Conservation (phyloP, 352 stramenopile genomes). For the Globisporangium takayamanum region DNA sequence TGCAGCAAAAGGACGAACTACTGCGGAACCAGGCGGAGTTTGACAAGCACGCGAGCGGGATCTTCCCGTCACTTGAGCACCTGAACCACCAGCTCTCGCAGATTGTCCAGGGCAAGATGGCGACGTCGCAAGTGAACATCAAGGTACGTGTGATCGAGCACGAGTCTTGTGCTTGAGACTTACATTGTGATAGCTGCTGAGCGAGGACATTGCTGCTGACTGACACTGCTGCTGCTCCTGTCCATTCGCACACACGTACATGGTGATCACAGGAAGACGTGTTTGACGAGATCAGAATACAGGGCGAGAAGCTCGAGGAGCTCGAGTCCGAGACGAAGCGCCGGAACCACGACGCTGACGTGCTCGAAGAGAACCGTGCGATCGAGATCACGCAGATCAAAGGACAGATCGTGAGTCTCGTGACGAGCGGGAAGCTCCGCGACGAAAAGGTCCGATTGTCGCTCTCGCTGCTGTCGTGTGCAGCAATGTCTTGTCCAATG, state of each 20-base stretch:
- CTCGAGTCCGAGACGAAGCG: slow-evolving; percentile 63
- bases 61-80: slow-evolving; percentile 76
- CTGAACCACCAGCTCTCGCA: slow-evolving; percentile 74
- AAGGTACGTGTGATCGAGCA: slow-evolving; percentile 18
- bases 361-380: slow-evolving; percentile 64
- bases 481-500: no score
- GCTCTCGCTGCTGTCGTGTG: no score
- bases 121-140: slow-evolving; percentile 36
- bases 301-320: slow-evolving; percentile 68
- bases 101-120: slow-evolving; percentile 66
- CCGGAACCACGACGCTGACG: slow-evolving; percentile 66
- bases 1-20: slow-evolving; percentile 73
- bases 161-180: not conserved
- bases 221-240: not conserved
- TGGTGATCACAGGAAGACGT: slow-evolving; percentile 34
- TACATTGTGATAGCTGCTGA: not conserved
- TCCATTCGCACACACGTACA: not conserved
- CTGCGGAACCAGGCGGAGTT: slow-evolving; percentile 73
- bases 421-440: slow-evolving; percentile 54
- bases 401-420: slow-evolving; percentile 59
- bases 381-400: slow-evolving; percentile 77
- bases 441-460: slow-evolving; percentile 43
- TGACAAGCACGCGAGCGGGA: slow-evolving; percentile 77
- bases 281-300: slow-evolving; percentile 62
- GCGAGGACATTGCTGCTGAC: not conserved